A percentile compares a stretch with the other conserved stretches of the same genome.
phyloP scores from a whole-genome alignment of 2,329 filamentous ascomycete genomes.

The Seiridium cupressi region DNA sequence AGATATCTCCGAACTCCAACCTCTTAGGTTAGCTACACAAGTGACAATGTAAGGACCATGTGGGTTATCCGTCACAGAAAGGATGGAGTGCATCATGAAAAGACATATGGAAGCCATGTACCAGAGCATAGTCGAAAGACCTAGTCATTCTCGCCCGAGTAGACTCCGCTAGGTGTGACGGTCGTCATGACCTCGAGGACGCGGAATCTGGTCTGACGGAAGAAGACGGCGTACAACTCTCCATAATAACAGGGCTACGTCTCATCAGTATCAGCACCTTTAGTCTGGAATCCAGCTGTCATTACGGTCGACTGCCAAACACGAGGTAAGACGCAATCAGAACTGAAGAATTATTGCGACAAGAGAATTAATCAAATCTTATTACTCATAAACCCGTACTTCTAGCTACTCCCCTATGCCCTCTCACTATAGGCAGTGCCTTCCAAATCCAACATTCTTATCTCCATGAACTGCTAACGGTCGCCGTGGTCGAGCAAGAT shows the following conservation, averaged over 20 bases:
- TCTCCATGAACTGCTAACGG: constrained; percentile 5
- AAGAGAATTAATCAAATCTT: background rate
- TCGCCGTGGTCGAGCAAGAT: constrained; percentile 1
- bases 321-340: background rate
- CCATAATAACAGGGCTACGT: too few relatives aligned
- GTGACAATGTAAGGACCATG: too few relatives aligned
- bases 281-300: background rate
- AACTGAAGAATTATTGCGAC: background rate
- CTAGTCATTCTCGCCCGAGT: background rate
- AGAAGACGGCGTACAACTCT: too few relatives aligned
- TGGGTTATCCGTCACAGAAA: too few relatives aligned
- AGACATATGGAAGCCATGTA: too few relatives aligned
- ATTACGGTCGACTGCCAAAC: too few relatives aligned
- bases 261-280: background rate
- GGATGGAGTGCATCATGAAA: too few relatives aligned
- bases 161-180: background rate
- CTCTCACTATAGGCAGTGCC: background rate
- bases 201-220: background rate
- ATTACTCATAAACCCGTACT: background rate
- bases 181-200: background rate
- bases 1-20: too few relatives aligned
- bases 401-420: background rate
- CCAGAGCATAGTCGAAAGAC: background rate
- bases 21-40: too few relatives aligned
- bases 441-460: background rate